Evolutionary conservation across 2,329 filamentous ascomycete genomes (phyloP), one percentile per base, ranked within the genome.

Genomic region (Pezicula carpinea): DNA sequence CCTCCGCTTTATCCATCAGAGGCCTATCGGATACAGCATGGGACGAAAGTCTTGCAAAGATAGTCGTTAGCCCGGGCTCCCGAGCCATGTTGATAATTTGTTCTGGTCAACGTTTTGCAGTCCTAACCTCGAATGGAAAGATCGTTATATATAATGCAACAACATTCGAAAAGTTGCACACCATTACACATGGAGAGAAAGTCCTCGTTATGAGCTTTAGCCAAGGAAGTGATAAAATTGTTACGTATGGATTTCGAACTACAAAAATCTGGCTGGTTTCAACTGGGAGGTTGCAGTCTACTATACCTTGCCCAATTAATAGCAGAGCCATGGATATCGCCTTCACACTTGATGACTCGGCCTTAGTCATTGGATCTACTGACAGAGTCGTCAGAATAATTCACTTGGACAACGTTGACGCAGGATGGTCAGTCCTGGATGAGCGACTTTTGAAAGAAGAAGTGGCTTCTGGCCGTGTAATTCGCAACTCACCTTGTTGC

Each of bases 251-350:
- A 7, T 49, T 43, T 52, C 15, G 14, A 15, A 48, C 51, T 6
- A 52, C 46, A 3, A 55, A 42, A 22, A 38, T 55, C 5, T 55
- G 53, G 53, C 26, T 36, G 13, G 17, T 47, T 10, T 15, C 23
- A 3, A 41, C 51, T 4, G 51, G 53, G 6, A 33, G 48, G 6
- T 8, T 38, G 8, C 1, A 47, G 11, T 23, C 22, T 11, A 10
- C 46, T 8, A 32, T 51, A 22, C 19, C 18, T 14, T 43, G 49
- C 39, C 34, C 40, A 44, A 33, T 11, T 40, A 42, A 22, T 6
- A 47, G 19, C 4, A 45, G 39, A 41, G 34, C 46, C 31, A 23
- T 43, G 8, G 32, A 39, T 6, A 32, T 54, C 19, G 18, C 33
- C 17, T 53, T 54, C 15, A 34, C 41, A 22, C 17, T 23, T 17